These are phyloP conservation scores for Glonium stellatum DNA, from an alignment of 495 filamentous ascomycete genomes.

Conservation along the genomic window DNA sequence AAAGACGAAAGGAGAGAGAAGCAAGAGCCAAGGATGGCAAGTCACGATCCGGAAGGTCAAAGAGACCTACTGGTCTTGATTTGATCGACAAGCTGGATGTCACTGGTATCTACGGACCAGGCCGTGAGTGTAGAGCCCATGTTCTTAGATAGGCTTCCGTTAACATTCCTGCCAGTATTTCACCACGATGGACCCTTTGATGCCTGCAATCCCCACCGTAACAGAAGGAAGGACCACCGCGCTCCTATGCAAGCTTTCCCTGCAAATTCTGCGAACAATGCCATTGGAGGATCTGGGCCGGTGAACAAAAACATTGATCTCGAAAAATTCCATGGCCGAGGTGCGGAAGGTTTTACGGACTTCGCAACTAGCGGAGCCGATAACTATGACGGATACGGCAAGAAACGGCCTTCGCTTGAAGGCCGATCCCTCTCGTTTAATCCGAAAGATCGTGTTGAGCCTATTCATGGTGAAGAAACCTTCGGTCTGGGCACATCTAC, in stretches of 20 bases:
- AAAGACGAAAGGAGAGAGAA: conserved; percentile 65
- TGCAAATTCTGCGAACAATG: conserved; percentile 83
- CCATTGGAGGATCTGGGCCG: conserved; percentile 80
- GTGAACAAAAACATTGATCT: conserved; percentile 76
- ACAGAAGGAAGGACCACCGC: conserved; percentile 71
- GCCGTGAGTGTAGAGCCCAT: conserved; percentile 55
- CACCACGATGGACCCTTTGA: conserved; percentile 99
- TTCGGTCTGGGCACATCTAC: conserved; percentile 89
- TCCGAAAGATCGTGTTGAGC: conserved; percentile 52
- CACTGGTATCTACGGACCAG: conserved; percentile 92
- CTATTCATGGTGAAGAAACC: conserved; percentile 75
- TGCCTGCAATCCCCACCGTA: conserved; percentile 92
- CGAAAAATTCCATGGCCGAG: conserved; percentile 70
- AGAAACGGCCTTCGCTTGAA: conserved; percentile 34
- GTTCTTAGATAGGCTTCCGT: background rate
- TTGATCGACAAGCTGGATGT: conserved; percentile 97
- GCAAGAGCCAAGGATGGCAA: conserved; percentile 49
- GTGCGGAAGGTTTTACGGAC: conserved; percentile 79
- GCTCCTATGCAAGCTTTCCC: conserved; percentile 98
- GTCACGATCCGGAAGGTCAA: conserved; percentile 41
- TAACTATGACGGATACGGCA: background rate
- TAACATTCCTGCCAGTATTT: conserved; percentile 57
- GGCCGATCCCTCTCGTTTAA: conserved; percentile 46
- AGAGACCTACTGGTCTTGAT: conserved; percentile 62
- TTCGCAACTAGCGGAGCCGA: conserved; percentile 46